Base-by-base conservation (phyloP, 2,329 filamentous ascomycete genomes). In the Aspergillus japonicus region DNA sequence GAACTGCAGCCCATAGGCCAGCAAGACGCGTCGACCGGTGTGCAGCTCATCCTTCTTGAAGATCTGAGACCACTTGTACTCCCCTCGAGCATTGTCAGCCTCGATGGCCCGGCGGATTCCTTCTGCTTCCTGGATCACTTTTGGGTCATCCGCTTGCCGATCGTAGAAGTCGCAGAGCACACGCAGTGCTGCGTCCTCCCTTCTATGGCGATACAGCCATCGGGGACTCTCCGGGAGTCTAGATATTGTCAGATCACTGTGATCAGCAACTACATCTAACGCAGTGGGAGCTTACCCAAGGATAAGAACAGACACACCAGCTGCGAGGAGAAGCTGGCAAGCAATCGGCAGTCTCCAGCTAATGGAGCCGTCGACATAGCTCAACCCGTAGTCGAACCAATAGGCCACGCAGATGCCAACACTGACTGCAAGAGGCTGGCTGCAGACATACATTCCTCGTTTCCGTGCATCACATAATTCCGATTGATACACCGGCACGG, bases 341-440 rank as follows among this genome's bases (percentile, higher is more conserved):
- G 77, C 78, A 47, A 82, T 77, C 0, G 80, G 80, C 0, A 82
- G 63, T 16, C 80, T 68, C 80, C 80, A 82, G 3, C 76, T 77
- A 14, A 80, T 74, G 3, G 73, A 70, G 2, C 79, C 79, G n/a
- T 70, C 64, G 11, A 76, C 67, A 58, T 69, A 75, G 57, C 68
- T 72, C 73, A 75, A 73, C 4, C 72, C 73, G 58, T 71, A 73
- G 35, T 73, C 69, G 54, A 73, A 72, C 68, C 68, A 71, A 61
- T 71, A 71, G 42, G 69, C 71, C 21, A 77, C 65, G 14, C 70
- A 69, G 48, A 79, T 76, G 7, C 76, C 75, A 7, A 78, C 66
- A 7, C 71, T 75, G 12, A 77, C 71, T 52, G 76, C 75, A 2
- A 76, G 62, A 47, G 72, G 69, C 61, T 81, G 77, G n/a, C 69